Base-by-base conservation (phyloP, 2,329 filamentous ascomycete genomes). In the Esteya vermicola region DNA sequence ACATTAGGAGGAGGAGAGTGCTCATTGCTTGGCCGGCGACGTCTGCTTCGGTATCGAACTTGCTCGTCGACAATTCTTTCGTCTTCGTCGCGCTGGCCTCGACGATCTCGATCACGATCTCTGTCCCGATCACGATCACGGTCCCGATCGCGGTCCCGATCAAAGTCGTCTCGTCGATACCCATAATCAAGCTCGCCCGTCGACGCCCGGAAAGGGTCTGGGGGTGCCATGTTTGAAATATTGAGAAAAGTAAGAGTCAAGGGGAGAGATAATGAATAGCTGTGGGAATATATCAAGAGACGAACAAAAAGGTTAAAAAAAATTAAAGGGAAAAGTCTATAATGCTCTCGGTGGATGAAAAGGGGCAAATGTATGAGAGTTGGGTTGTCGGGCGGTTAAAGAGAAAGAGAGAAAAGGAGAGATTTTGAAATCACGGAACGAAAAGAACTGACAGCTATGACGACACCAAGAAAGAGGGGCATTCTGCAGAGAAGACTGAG, bases 111-210 rank as follows among this genome's bases (percentile, higher is more conserved):
- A 8, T 19, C 32, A 7, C 34, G n/a, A 12, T 68, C 64, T 20
- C 54, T 52, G 51, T 67, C 64, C 40, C 71, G 72, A 46, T 72
- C 72, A 35, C 74, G 64, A 43, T 63, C 59, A 36, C 63, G 62
- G 8, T 19, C 32, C 8, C 34, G n/a, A 12, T 68, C 64, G 20
- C 54, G 53, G 51, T 67, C 64, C 40, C 71, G 72, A 46, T 72
- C 72, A 35, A 63, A 63, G 50, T 78, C 71, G 26, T 35, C 33
- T 4, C 38, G 40, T n/a, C n/a, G n/a, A n/a, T n/a, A n/a, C n/a
- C n/a, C n/a, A n/a, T n/a, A n/a, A 22, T 36, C 39, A 7, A 42
- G 32, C 10, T 42, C 40, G 25, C 40, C 39, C 5, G 37, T 38
- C 19, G 44, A 46, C 7, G 42, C 26, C 6, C 44, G 42, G 37